Conservation (phyloP, 1,284 basidiomycete species). For the Boletellus sp. region DNA sequence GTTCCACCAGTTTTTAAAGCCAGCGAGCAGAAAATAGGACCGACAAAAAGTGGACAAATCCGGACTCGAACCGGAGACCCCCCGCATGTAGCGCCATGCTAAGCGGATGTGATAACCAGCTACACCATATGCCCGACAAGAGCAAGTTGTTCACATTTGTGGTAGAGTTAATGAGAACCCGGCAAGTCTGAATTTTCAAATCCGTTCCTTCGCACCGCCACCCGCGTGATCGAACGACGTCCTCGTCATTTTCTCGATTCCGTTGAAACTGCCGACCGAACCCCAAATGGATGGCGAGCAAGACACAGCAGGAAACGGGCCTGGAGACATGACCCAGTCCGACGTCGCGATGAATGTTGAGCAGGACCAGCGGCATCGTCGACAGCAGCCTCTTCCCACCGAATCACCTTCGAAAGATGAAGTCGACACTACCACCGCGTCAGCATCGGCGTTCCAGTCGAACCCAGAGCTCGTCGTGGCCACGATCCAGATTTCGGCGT, state of each 20-base stretch:
- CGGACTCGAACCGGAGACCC: conserved; percentile 42
- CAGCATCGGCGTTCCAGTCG: conserved; percentile 1
- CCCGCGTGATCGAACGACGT: conserved; percentile 23
- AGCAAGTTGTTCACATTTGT: too few relatives aligned
- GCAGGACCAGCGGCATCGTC: conserved; percentile 7
- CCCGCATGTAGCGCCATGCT: conserved; percentile 36
- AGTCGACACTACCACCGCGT: background rate
- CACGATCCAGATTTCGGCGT: conserved; percentile 2
- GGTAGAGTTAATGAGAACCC: too few relatives aligned
- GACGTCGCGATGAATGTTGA: conserved; percentile 25
- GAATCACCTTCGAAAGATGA: conserved; percentile 1
- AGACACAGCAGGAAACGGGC: conserved; percentile 3
- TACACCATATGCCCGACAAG: conserved; percentile 42
- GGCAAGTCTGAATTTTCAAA: conserved; percentile 14
- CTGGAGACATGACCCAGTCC: background rate
- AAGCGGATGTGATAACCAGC: conserved; percentile 50
- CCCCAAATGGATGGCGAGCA: conserved; percentile 24
- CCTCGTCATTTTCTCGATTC: conserved; percentile 28
- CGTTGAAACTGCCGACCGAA: conserved; percentile 10
- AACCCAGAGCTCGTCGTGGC: conserved; percentile 12
- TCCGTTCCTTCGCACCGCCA: conserved; percentile 20
- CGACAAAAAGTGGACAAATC: conserved; percentile 35
- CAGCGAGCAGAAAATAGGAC: background rate
- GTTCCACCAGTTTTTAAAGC: too few relatives aligned
- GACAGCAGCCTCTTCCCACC: background rate